Evolutionary conservation across 2,329 filamentous ascomycete species (phyloP).

Genomic region (Aspergillus ochraceoroseus): DNA sequence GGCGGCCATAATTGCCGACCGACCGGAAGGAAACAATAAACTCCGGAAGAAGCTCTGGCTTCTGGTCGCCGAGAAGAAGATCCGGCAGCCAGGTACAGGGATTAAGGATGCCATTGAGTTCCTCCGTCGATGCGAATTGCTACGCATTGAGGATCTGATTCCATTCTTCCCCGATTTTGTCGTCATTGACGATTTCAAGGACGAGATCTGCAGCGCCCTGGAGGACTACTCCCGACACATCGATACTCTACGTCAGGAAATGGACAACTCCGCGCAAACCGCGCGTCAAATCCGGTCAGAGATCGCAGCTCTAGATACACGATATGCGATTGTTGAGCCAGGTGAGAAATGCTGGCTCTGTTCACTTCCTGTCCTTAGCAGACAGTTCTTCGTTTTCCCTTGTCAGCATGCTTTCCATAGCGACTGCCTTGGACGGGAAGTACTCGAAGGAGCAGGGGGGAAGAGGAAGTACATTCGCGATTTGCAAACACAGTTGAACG

Average conservation of each 20-base stretch:
- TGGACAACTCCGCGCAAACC: conserved; percentile 89
- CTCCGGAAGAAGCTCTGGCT: conserved; percentile 94
- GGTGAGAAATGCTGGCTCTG: conserved; percentile 93
- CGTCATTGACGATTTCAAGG: conserved; percentile 98
- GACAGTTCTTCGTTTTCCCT: conserved; percentile 97
- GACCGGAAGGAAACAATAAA: conserved; percentile 67
- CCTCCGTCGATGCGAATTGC: conserved; percentile 79
- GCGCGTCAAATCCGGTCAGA: conserved; percentile 87
- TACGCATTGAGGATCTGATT: conserved; percentile 93
- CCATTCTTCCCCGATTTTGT: conserved; percentile 99
- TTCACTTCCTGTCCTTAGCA: conserved; percentile 73
- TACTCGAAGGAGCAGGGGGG: conserved; percentile 74
- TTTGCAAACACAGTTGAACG: conserved; percentile 75
- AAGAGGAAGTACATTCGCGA: conserved; percentile 77
- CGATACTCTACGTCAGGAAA: conserved; percentile 80
- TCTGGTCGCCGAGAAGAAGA: conserved; percentile 89
- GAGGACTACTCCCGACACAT: conserved; percentile 93
- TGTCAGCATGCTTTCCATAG: conserved; percentile 98
- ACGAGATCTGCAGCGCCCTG: conserved; percentile 89
- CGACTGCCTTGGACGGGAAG: conserved; percentile 81
- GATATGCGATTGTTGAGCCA: conserved; percentile 94
- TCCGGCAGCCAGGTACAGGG: conserved; percentile 69
- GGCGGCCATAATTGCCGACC: conserved; percentile 81
- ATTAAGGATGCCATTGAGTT: conserved; percentile 95
- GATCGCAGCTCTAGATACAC: conserved; percentile 75